These are phyloP conservation scores for Agrocybe praecox DNA, from an alignment of 768 basidiomycete genomes.

Conservation along the genomic window DNA sequence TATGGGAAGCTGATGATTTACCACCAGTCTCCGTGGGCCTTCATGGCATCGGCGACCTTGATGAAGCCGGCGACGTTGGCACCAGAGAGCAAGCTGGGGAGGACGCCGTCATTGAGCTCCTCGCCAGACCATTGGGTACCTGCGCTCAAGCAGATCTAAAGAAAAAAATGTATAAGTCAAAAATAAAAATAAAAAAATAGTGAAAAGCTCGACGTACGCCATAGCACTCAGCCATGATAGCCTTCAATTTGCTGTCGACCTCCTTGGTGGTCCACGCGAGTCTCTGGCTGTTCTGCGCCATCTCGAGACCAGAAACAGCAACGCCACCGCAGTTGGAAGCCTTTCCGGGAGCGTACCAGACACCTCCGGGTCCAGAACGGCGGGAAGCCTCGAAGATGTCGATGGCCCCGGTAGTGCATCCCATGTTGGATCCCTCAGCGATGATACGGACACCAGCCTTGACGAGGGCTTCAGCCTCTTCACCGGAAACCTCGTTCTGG, in stretches of 20 bases:
- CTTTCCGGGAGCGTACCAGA: slow-evolving; percentile 79
- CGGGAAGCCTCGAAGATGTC: slow-evolving; percentile 70
- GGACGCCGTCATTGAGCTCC: slow-evolving; percentile 35
- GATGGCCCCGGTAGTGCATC: slow-evolving; percentile 73
- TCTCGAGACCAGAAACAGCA: slow-evolving; percentile 77
- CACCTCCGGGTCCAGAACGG: slow-evolving; percentile 44
- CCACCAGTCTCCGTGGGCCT: slow-evolving; percentile 79
- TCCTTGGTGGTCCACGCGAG: slow-evolving; percentile 62
- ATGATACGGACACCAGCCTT: slow-evolving; percentile 71
- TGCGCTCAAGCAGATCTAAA: slow-evolving; percentile 54
- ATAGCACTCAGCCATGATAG: slow-evolving; percentile 72
- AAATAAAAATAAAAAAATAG: background rate
- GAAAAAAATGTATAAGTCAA: slow-evolving; percentile 2
- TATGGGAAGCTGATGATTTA: slow-evolving; percentile 33
- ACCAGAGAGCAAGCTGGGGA: slow-evolving; percentile 59
- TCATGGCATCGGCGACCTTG: slow-evolving; percentile 74
- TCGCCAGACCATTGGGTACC: slow-evolving; percentile 61
- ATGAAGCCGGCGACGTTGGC: slow-evolving; percentile 78
- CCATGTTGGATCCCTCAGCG: slow-evolving; percentile 82
- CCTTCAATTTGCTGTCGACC: slow-evolving; percentile 69
- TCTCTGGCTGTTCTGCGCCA: slow-evolving; percentile 77
- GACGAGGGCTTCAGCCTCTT: slow-evolving; percentile 71
- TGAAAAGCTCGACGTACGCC: slow-evolving; percentile 37
- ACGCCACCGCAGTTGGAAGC: slow-evolving; percentile 75
- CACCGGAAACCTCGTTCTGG: slow-evolving; percentile 69